Evolutionary conservation across 225 moss, liverwort and hornwort genomes (phyloP).

Genomic region (Anthoceros angustus): DNA sequence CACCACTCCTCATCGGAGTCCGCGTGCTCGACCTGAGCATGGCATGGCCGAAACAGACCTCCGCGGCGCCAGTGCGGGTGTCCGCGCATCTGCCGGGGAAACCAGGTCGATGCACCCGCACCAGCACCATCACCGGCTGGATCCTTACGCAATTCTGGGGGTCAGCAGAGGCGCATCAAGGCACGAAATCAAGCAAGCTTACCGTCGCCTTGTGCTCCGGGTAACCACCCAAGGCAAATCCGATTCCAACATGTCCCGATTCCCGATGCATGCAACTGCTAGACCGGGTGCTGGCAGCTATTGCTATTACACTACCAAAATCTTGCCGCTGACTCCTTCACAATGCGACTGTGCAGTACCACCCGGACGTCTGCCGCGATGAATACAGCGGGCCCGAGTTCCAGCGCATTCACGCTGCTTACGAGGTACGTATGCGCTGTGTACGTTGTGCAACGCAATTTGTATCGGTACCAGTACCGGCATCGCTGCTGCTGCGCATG

Average conservation of each 20-base stretch:
- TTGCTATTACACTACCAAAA: background rate
- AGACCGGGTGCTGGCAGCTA: background rate
- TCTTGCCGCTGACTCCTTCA: background rate
- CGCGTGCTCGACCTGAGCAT: too few relatives aligned
- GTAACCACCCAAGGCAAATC: background rate
- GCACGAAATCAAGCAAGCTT: constrained; percentile 13
- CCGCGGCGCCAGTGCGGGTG: too few relatives aligned
- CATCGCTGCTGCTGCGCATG: too few relatives aligned
- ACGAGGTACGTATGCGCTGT: constrained; percentile 9
- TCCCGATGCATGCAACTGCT: background rate
- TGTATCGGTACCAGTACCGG: too few relatives aligned
- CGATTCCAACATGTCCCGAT: too few relatives aligned
- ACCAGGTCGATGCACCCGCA: background rate
- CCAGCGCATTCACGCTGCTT: constrained; percentile 9
- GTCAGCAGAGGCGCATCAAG: constrained; percentile 7
- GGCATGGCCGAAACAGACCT: too few relatives aligned
- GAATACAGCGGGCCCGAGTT: constrained; percentile 11
- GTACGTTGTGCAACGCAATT: too few relatives aligned
- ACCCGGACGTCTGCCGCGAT: constrained; percentile 14
- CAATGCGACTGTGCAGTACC: constrained; percentile 2
- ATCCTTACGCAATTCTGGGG: constrained; percentile 12
- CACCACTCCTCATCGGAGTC: too few relatives aligned
- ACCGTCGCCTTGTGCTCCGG: constrained; percentile 7
- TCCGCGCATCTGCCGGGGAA: too few relatives aligned
- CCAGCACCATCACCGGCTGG: background rate